Evolutionary conservation across 495 filamentous ascomycete species (phyloP).

Genomic region (Cercophora newfieldiana): DNA sequence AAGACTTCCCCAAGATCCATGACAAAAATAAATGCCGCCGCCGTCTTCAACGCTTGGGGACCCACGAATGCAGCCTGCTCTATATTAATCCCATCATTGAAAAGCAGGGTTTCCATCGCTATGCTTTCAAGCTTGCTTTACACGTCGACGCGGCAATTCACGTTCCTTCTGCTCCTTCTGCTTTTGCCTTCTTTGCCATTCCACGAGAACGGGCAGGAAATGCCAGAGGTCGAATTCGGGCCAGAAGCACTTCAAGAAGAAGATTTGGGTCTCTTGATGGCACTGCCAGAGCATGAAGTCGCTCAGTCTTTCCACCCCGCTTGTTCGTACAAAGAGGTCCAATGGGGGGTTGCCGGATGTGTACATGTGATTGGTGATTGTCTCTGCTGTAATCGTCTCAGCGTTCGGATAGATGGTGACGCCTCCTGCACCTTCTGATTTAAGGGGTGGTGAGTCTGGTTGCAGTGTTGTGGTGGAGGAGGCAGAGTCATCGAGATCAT

Average conservation of each 20-base stretch:
- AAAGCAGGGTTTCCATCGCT: neutral
- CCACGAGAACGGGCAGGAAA: constrained; percentile 86
- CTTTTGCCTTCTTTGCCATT: constrained; percentile 82
- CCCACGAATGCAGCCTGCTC: neutral
- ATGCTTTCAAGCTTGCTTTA: constrained; percentile 24
- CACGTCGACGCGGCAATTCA: constrained; percentile 34
- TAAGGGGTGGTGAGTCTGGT: constrained; percentile 53
- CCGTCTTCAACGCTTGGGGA: neutral
- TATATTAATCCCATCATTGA: neutral
- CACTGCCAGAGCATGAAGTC: constrained; percentile 99
- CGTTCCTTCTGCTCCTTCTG: constrained; percentile 46
- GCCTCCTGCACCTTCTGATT: constrained; percentile 23
- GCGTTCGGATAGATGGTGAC: constrained; percentile 56
- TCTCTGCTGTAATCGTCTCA: constrained; percentile 81
- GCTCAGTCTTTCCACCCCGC: constrained; percentile 85
- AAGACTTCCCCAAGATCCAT: neutral
- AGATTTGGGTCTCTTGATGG: constrained; percentile 86
- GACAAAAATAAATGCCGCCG: neutral
- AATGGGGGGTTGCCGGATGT: constrained; percentile 82
- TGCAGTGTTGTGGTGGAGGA: constrained; percentile 52
- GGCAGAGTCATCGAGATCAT: constrained; percentile 56
- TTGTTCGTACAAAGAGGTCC: constrained; percentile 86
- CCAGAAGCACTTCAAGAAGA: constrained; percentile 91
- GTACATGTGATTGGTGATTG: constrained; percentile 76
- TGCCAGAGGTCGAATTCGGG: constrained; percentile 95